Evolutionary conservation across 1,284 basidiomycete genomes (phyloP).

Genomic region (Takashimella koratensis): DNA sequence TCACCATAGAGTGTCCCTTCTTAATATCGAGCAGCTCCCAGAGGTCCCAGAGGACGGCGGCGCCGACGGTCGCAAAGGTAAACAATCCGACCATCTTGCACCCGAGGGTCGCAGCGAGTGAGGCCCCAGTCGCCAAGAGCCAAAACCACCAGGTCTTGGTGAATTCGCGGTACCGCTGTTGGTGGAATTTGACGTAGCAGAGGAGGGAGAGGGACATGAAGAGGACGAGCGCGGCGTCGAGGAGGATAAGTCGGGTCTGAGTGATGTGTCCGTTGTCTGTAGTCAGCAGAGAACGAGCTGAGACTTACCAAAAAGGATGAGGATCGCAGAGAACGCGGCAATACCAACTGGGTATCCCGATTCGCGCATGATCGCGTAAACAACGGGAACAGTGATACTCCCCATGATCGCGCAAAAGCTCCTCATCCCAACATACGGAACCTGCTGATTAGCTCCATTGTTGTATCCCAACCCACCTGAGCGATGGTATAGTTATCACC

Average conservation of each 20-base stretch:
- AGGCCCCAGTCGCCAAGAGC: slow-evolving; percentile 84
- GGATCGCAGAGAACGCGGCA: slow-evolving; percentile 76
- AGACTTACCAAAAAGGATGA: slow-evolving; percentile 78
- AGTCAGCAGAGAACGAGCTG: background rate
- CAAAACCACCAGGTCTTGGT: slow-evolving; percentile 89
- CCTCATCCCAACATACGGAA: slow-evolving; percentile 92
- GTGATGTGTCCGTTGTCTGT: slow-evolving; percentile 93
- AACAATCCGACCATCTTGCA: slow-evolving; percentile 98
- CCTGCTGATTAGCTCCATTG: slow-evolving; percentile 51
- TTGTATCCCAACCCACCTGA: slow-evolving; percentile 22
- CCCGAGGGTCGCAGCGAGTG: slow-evolving; percentile 92
- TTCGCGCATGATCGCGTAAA: slow-evolving; percentile 97
- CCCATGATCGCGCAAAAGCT: slow-evolving; percentile 87
- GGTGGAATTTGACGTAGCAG: slow-evolving; percentile 93
- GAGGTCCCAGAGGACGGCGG: slow-evolving; percentile 86
- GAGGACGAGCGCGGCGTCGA: slow-evolving; percentile 91
- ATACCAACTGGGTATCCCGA: slow-evolving; percentile 89
- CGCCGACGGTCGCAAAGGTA: slow-evolving; percentile 83
- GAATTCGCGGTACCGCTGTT: slow-evolving; percentile 89
- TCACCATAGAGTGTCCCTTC: slow-evolving; percentile 71
- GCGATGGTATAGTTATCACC: slow-evolving; percentile 72
- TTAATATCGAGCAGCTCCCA: slow-evolving; percentile 91
- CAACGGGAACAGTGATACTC: slow-evolving; percentile 80
- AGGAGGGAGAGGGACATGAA: slow-evolving; percentile 94
- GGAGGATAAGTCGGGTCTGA: slow-evolving; percentile 90